Base-by-base conservation (phyloP, 257 asterid species). In the Solanum appendiculatum region DNA sequence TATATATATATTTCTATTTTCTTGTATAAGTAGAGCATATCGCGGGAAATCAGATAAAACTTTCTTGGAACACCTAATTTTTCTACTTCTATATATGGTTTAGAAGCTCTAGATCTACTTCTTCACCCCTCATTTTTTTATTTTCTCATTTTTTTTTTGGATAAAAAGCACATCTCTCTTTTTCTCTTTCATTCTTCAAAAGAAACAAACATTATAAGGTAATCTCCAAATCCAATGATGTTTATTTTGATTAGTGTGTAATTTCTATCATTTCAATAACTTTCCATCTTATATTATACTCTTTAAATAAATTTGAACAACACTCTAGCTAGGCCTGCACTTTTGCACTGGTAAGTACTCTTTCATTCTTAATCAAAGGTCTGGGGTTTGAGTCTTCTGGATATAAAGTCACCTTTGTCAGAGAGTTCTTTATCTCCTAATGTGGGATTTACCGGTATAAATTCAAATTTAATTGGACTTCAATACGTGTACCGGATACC, bases 281-380 rank as follows among this genome's bases (percentile, higher is more conserved):
- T 84, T 89, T 82, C 27, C 56, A 63, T 58, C 4, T 51, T 34
- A 42, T 48, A 77, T 44, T 70, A 70, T 18, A 29, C 8, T 68
- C 37, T 86, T 64, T 39, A 78, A 78, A 78, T 27, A 44, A 31
- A 15, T 27, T 75, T 80, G 42, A 80, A 80, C 6, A 78, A 88
- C 86, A 77, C 48, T 37, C 48, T 37, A 37, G 44, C 51, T 73
- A 86, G 89, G 98, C 97, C 94, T 92, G 94, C 95, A 88, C 84
- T 44, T n/a, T n/a, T 33, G 73, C 68, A 48, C 68, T n/a, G n/a
- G n/a, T n/a, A n/a, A n/a, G n/a, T n/a, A n/a, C n/a, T n/a, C n/a
- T n/a, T n/a, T n/a, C 3, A 6, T 51, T 25, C 5, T 56, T 20
- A 56, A 56, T 56, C 5, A 56, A n/a, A 56, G 2, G 5, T 20